Evolutionary conservation across 225 moss, liverwort and hornwort species (phyloP).

Genomic region (Pleurozium schreberi): DNA sequence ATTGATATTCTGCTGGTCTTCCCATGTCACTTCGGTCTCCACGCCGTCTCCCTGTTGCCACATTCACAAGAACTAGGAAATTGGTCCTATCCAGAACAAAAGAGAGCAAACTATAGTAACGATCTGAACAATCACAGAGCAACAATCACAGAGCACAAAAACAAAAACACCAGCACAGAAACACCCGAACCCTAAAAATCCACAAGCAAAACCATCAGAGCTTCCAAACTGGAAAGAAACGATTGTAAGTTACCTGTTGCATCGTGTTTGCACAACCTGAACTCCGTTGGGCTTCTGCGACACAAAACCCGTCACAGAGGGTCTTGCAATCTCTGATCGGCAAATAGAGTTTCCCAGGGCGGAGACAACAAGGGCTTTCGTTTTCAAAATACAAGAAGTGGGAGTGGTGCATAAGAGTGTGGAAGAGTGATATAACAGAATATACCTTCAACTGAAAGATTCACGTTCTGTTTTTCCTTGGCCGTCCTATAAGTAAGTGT

Average conservation of each 20-base stretch:
- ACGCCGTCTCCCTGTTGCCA: conserved; percentile 67
- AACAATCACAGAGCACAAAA: background rate
- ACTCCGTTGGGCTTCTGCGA: background rate
- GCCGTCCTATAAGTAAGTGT: background rate
- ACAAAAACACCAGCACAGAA: background rate
- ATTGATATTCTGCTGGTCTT: conserved; percentile 96
- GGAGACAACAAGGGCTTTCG: background rate
- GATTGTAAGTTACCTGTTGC: conserved; percentile 23
- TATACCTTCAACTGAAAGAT: background rate
- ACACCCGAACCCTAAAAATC: background rate
- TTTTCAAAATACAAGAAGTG: background rate
- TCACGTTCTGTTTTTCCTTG: background rate
- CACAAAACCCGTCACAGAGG: background rate
- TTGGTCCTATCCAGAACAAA: background rate
- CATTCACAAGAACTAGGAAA: background rate
- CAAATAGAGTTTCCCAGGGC: background rate
- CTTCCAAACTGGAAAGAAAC: background rate
- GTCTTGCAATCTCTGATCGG: background rate
- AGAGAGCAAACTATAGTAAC: background rate
- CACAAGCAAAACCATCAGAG: background rate
- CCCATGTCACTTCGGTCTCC: conserved; percentile 97
- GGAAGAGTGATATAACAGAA: background rate
- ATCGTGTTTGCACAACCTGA: background rate
- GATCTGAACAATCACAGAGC: background rate
- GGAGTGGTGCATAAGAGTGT: background rate